Conservation (phyloP, 2,329 filamentous ascomycete species). For the Colletotrichum somersetense region DNA sequence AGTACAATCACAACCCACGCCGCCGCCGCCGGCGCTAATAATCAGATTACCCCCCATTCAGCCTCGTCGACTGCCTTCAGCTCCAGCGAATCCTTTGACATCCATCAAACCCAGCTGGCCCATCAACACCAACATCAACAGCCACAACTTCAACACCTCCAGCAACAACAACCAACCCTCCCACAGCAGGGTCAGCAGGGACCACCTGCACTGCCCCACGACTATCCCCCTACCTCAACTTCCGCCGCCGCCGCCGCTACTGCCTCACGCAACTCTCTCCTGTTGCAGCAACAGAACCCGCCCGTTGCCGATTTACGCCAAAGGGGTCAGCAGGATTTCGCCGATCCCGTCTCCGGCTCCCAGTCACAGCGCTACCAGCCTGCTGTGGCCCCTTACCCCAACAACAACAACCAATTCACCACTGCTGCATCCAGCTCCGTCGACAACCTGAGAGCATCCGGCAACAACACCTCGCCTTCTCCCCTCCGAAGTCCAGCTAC, state of each 20-base stretch:
- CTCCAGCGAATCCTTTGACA: constrained; percentile 62
- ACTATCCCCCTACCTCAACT: constrained; percentile 50
- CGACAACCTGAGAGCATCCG: constrained; percentile 55
- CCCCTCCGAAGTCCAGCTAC: constrained; percentile 23
- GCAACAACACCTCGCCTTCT: constrained; percentile 42
- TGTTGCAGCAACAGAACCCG: constrained; percentile 40
- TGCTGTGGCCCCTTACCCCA: constrained; percentile 50
- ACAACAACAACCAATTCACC: constrained; percentile 49
- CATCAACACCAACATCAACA: constrained; percentile 46
- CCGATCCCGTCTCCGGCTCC: constrained; percentile 62
- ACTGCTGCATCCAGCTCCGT: constrained; percentile 55
- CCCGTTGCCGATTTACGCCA: constrained; percentile 52
- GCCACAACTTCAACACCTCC: constrained; percentile 47
- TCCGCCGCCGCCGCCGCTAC: constrained; percentile 45
- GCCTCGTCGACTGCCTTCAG: constrained; percentile 61
- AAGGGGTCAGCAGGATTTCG: constrained; percentile 58
- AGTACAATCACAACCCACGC: constrained; percentile 45
- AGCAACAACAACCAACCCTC: constrained; percentile 48
- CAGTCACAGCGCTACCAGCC: constrained; percentile 64
- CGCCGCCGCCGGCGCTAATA: constrained; percentile 45
- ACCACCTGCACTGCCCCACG: constrained; percentile 45
- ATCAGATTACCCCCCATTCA: constrained; percentile 55
- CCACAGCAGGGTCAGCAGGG: constrained; percentile 48
- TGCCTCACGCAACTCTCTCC: constrained; percentile 50
- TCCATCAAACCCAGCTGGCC: constrained; percentile 45